Evolutionary conservation across 2,329 filamentous ascomycete genomes (phyloP).

Genomic region (Kalmusia sp.): DNA sequence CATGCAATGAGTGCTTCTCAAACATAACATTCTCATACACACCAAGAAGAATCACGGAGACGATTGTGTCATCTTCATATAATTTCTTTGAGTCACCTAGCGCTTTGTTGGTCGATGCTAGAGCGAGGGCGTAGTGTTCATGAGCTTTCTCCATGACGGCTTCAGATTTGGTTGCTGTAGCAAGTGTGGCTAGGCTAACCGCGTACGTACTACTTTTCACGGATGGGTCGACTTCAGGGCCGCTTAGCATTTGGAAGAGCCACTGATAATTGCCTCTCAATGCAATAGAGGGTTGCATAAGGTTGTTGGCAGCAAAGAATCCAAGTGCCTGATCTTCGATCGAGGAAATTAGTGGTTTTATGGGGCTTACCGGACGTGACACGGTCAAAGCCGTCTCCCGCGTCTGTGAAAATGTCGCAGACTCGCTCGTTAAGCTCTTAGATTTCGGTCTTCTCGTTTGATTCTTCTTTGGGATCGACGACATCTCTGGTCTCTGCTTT

Average conservation of each 20-base stretch:
- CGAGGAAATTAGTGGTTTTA: slow-evolving; percentile 20
- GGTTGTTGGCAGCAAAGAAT: slow-evolving; percentile 40
- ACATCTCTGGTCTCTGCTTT: slow-evolving; percentile 12
- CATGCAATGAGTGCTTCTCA: slow-evolving; percentile 32
- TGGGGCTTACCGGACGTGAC: not conserved
- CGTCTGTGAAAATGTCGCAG: not conserved
- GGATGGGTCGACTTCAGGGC: slow-evolving; percentile 23
- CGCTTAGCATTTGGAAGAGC: slow-evolving; percentile 28
- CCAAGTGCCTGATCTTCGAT: slow-evolving; percentile 37
- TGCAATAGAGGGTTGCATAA: slow-evolving; percentile 28
- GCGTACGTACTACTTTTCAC: slow-evolving; percentile 32
- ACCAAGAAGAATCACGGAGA: slow-evolving; percentile 41
- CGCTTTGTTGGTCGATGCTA: slow-evolving; percentile 32
- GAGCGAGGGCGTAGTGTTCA: slow-evolving; percentile 31
- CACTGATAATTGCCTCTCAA: slow-evolving; percentile 38
- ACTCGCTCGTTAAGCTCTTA: not conserved
- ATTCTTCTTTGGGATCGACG: not conserved
- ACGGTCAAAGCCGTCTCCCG: not conserved
- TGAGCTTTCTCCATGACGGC: slow-evolving; percentile 32
- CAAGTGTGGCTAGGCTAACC: slow-evolving; percentile 31
- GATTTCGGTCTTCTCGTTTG: slow-evolving; percentile 12
- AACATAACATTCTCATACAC: slow-evolving; percentile 43
- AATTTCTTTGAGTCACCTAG: slow-evolving; percentile 15
- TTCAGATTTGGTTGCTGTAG: slow-evolving; percentile 30
- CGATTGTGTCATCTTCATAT: slow-evolving; percentile 33